Evolutionary conservation across 306 rosid species (phyloP), one percentile per base, ranked within the genome.

Genomic region (Ceratonia siliqua): DNA sequence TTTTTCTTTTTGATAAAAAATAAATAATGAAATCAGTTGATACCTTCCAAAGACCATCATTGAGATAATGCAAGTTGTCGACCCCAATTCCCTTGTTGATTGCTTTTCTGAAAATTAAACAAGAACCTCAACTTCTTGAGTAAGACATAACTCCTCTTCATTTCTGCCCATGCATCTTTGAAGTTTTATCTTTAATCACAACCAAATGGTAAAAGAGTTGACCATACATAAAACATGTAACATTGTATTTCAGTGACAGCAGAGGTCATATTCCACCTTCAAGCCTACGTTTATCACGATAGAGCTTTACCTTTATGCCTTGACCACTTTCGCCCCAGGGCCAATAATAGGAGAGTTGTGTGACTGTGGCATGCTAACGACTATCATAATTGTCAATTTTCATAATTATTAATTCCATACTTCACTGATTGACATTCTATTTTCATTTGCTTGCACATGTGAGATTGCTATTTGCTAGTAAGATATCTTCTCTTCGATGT

Each of bases 21-120:
- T 65, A 12, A 66, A 74, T 8, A 15, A 61, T 52, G 52, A 42
- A 63, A 46, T 68, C 38, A 54, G 62, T 20, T 39, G 38, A 33
- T 91, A 94, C 98, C 98, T 94, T 94, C 98, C 98, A 91, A 81
- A 94, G 97, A 59, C 97, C 98, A 52, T 94, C 98, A 68, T 94
- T 94, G 70, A 94, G 97, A 84, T 94, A 94, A 79, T 94, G 98
- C 96, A 94, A 86, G 81, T 91, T 94, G 90, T 94, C 98, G 53
- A 94, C 93, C 36, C 97, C 98, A 48, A 94, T 94, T 57, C 98
- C 98, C 83, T 91, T 94, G 90, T 94, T 94, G 81, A 84, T 88
- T 66, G 89, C 52, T 80, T 81, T 91, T 83, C 98, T 94, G 97
- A 70, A 85, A 66, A 62, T 50, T 69, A 80, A 22, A 27, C 41